Conservation (phyloP, 495 filamentous ascomycete genomes). For the Aspergillus affinis region DNA sequence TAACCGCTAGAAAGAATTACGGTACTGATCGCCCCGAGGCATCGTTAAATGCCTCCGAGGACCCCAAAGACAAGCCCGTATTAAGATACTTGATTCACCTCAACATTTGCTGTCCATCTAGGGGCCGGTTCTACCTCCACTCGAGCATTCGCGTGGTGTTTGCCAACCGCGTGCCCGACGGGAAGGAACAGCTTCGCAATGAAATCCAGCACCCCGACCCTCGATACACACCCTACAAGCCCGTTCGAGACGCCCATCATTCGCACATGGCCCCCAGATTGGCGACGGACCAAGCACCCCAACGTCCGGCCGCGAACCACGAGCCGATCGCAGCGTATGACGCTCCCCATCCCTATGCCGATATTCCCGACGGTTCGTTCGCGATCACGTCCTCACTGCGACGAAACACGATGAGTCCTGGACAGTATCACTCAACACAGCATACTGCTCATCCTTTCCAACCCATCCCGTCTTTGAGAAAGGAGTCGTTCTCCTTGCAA, state of each 20-base stretch:
- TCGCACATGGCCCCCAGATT: constrained; percentile 35
- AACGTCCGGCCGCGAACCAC: constrained; percentile 57
- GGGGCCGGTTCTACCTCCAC: constrained; percentile 85
- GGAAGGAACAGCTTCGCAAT: constrained; percentile 89
- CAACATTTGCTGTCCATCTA: constrained; percentile 85
- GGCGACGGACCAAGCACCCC: constrained; percentile 54
- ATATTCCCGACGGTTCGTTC: not conserved
- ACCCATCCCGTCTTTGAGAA: constrained; percentile 23
- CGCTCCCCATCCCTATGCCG: not conserved
- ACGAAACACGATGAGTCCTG: not conserved
- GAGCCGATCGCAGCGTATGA: constrained; percentile 30
- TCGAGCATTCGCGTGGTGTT: constrained; percentile 94
- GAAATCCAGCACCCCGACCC: constrained; percentile 90
- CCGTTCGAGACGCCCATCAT: constrained; percentile 47
- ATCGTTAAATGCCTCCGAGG: constrained; percentile 37
- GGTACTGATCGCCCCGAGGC: constrained; percentile 45
- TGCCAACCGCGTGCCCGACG: constrained; percentile 95
- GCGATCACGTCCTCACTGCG: not conserved
- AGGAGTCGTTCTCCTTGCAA: constrained; percentile 24
- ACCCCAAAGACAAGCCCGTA: constrained; percentile 68
- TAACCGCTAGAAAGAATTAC: constrained; percentile 49
- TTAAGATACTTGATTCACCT: constrained; percentile 91
- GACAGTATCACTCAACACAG: constrained; percentile 1
- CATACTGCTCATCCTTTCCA: constrained; percentile 21
- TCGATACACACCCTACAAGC: constrained; percentile 81